Base-by-base conservation (phyloP, 306 rosid genomes). In the Sesbania bispinosa region DNA sequence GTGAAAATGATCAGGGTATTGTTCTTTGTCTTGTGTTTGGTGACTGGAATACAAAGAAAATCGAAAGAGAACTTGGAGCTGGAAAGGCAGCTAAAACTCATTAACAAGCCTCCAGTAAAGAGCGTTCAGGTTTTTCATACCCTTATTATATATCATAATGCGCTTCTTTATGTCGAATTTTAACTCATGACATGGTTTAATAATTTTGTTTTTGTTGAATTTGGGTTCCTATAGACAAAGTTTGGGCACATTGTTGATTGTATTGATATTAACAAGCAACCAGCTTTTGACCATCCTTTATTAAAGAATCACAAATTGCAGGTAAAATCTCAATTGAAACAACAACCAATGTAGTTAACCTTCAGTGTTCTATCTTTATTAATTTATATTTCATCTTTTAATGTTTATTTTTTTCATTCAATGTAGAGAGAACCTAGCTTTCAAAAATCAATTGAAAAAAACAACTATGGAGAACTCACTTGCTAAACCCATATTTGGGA, bases 211-310 rank as follows among this genome's bases (percentile, higher is more conserved):
- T n/a, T n/a, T n/a, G n/a, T n/a, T n/a, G 18, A 1, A 14, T 32
- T n/a, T 21, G 41, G 15, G 0, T 29, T 19, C 21, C 1, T n/a
- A 10, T 15, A 76, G 74, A 76, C 53, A 14, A 45, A 32, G 4
- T 42, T 30, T 45, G 69, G 80, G 0, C 0, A 43, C 0, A 55
- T 55, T 43, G 35, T 76, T 55, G 74, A 76, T 32, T 76, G 80
- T 7, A 45, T 76, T 33, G 69, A 76, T 3, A 57, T 76, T 7
- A 10, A 67, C 2, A 76, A 76, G 8, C 80, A 76, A 45, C 43
- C 62, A 0, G 32, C 60, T 0, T 67, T 55, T 23, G 53, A 67
- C 3, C 60, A 75, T 65, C 74, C 42, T 4, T n/a, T 65, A 0
- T 0, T 75, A 0, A 41, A 19, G 4, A 15, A 65, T 4, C 79